Percentiles rank a stretch among this genome's conserved stretches.
phyloP scores from a whole-genome alignment of 495 filamentous ascomycete species.

The Neurospora pannonica region DNA sequence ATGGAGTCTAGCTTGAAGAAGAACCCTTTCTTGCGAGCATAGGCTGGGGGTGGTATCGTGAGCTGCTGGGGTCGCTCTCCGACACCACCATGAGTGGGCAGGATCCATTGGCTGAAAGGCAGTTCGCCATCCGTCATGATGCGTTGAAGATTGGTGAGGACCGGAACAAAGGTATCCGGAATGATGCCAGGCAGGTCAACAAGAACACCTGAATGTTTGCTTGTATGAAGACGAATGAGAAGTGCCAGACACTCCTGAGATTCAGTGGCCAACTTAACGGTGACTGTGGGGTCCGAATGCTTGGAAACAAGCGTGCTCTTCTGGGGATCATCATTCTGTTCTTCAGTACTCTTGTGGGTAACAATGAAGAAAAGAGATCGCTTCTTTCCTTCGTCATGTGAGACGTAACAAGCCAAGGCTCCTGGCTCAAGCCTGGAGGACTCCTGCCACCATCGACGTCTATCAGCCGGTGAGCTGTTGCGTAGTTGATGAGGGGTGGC shows the following conservation, averaged over 20 bases:
- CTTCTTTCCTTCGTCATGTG: conserved; percentile 19
- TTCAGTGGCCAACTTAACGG: conserved; percentile 2
- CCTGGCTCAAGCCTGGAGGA: conserved; percentile 47
- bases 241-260: neutral
- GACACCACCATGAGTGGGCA: conserved; percentile 32
- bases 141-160: conserved; percentile 24
- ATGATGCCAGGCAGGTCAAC: conserved; percentile 23
- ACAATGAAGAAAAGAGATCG: conserved; percentile 47
- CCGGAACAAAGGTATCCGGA: conserved; percentile 25
- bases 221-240: conserved; percentile 1
- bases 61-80: neutral
- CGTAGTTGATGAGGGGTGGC: conserved; percentile 35
- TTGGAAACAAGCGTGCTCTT: conserved; percentile 9
- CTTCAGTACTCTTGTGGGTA: conserved; percentile 20
- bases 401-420: conserved; percentile 49
- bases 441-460: conserved; percentile 50
- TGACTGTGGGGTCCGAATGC: neutral
- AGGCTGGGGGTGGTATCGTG: conserved; percentile 37
- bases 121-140: conserved; percentile 16
- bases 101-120: conserved; percentile 15
- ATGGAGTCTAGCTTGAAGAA: conserved; percentile 44
- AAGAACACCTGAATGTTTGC: conserved; percentile 7
- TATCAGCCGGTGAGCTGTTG: conserved; percentile 22
- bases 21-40: conserved; percentile 42
- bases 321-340: neutral